Base-by-base conservation (phyloP, 108 stramenopile species). In the Fragilariopsis cylindrus region DNA sequence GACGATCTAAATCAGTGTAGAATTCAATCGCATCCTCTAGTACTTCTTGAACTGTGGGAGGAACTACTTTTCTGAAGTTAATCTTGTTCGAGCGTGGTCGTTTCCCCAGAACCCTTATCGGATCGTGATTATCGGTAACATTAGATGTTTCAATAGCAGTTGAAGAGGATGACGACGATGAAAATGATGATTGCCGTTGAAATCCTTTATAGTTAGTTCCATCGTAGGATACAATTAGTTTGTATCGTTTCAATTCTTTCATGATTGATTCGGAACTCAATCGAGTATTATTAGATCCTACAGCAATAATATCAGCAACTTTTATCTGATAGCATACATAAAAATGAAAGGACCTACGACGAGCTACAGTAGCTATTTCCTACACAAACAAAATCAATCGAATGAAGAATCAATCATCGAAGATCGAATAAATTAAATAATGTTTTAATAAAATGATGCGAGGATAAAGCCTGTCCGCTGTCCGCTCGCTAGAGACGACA, bases 141-240 rank as follows among this genome's bases (percentile, higher is more conserved):
- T 60, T 49, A 40, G 71, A 39, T 39, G 16, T 45, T 6, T 8
- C 43, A 53, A 30, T 48, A n/a, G 3, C 18, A 48, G 30, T 57
- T 21, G 67, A 68, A 2, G 5, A 9, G 2, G 60, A 47, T 3
- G 58, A 45, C 4, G 5, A 9, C 3, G 60, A 47, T 8, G 58
- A 45, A 7, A 60, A 30, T 11, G 79, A 81, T 16, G 76, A 57
- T 76, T 94, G 92, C 39, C 90, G 79, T 57, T 94, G 92, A 75
- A 91, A 94, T 42, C 92, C 92, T 40, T 87, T 82, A 62, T 83
- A 94, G 11, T 72, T 72, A 65, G 77, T 82, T 57, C 92, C 92
- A 73, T 94, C 84, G 84, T 94, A 94, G 62, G 84, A 76, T 13
- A 90, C 76, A 48, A 83, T 88, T 64, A 94, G 62, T 60, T 71